phyloP scores from a whole-genome alignment of 768 basidiomycete genomes.

The Kwoniella sp. region DNA sequence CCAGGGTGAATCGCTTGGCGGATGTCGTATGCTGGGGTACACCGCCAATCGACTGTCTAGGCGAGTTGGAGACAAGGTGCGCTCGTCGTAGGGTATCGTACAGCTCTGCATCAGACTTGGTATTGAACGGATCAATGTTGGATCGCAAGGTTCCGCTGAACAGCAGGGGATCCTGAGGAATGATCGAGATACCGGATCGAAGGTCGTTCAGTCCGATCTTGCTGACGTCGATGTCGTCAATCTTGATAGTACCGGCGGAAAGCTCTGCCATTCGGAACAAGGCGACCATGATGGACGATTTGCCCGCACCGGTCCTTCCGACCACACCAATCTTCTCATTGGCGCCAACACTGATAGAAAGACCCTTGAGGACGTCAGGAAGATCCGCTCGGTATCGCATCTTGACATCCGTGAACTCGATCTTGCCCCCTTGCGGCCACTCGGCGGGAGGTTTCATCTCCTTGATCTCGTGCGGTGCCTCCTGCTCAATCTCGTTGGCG shows the following conservation, averaged over 20 bases:
- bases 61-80: slow-evolving; percentile 54
- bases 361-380: slow-evolving; percentile 78
- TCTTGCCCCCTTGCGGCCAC: slow-evolving; percentile 72
- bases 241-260: slow-evolving; percentile 64
- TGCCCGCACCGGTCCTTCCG: slow-evolving; percentile 73
- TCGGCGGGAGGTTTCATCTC: slow-evolving; percentile 59
- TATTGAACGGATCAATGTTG: slow-evolving; percentile 84
- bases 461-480: slow-evolving; percentile 65
- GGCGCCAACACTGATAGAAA: slow-evolving; percentile 64
- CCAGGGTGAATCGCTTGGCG: slow-evolving; percentile 62
- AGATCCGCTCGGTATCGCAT: slow-evolving; percentile 81
- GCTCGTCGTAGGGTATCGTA: slow-evolving; percentile 86
- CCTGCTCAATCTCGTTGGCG: slow-evolving; percentile 72
- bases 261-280: slow-evolving; percentile 81
- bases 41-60: not conserved
- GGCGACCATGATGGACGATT: slow-evolving; percentile 83
- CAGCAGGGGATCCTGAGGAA: slow-evolving; percentile 67
- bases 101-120: slow-evolving; percentile 71
- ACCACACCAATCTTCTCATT: slow-evolving; percentile 93
- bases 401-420: slow-evolving; percentile 70
- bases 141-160: slow-evolving; percentile 57
- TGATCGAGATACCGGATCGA: slow-evolving; percentile 53
- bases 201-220: slow-evolving; percentile 72
- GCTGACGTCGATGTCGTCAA: slow-evolving; percentile 82
- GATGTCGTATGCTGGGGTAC: not conserved